Evolutionary conservation across 768 basidiomycete genomes (phyloP).

Genomic region (Lactifluus hygrophoroides): DNA sequence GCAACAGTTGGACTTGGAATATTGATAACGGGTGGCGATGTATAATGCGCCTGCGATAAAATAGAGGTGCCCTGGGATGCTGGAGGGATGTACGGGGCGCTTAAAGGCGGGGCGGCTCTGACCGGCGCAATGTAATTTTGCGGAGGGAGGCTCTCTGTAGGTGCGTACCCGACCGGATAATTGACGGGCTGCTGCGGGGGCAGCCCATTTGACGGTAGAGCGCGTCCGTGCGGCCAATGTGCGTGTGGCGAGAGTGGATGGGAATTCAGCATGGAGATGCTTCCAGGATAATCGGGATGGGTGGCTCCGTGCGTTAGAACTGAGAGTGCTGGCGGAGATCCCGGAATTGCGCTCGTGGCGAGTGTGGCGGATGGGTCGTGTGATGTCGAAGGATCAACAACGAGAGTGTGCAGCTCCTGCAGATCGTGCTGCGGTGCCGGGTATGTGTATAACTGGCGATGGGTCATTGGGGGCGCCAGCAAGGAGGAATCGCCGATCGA

Average conservation of each 20-base stretch:
- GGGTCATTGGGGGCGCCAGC: constrained; percentile 8
- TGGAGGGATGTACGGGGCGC: not conserved
- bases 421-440: not conserved
- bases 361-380: not conserved
- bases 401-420: not conserved
- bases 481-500: constrained; percentile 9
- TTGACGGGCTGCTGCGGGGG: not conserved
- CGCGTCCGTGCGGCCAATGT: not conserved
- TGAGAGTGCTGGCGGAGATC: not conserved
- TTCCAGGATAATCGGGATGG: not conserved
- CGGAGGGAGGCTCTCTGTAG: constrained; percentile 3
- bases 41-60: not conserved
- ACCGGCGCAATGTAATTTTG: not conserved
- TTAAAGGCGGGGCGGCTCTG: not conserved
- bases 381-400: not conserved
- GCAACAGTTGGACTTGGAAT: not conserved
- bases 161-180: constrained; percentile 5
- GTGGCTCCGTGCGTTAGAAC: not conserved
- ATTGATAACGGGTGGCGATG: not conserved
- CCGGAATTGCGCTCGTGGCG: not conserved
- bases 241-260: constrained; percentile 10
- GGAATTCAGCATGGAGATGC: not conserved
- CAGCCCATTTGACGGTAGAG: not conserved
- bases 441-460: not conserved
- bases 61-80: not conserved